Conservation (phyloP, 345 rosid species). For the Cardiospermum halicacabum region DNA sequence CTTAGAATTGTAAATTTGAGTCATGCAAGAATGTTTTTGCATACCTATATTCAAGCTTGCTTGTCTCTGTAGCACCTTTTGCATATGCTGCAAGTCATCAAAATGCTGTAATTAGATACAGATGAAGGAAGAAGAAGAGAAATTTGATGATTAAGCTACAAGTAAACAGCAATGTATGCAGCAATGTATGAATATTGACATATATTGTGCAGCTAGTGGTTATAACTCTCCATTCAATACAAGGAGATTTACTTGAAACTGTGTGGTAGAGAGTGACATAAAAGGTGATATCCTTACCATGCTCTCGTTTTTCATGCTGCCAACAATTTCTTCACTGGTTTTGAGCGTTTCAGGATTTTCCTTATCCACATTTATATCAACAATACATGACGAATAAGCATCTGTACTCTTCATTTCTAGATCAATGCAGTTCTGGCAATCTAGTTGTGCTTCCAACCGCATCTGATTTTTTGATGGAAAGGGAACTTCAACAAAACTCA, state of each 20-base stretch:
- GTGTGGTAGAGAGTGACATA: background rate
- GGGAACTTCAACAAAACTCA: conserved; percentile 67
- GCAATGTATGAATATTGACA: background rate
- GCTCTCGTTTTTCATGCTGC: conserved; percentile 45
- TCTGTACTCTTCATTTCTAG: conserved; percentile 52
- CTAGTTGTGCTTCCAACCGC: conserved; percentile 41
- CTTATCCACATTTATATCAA: conserved; percentile 61
- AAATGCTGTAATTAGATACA: conserved; percentile 8
- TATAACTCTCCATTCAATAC: background rate
- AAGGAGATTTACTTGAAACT: conserved; percentile 2
- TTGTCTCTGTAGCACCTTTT: conserved; percentile 77
- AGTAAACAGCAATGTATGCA: background rate
- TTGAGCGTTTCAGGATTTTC: conserved; percentile 37
- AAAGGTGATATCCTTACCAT: conserved; percentile 43
- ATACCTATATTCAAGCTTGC: conserved; percentile 65
- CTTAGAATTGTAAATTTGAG: conserved; percentile 24
- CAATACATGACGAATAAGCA: conserved; percentile 54
- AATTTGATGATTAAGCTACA: background rate
- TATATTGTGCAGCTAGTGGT: background rate
- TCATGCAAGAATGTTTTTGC: conserved; percentile 23
- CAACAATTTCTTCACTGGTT: conserved; percentile 38
- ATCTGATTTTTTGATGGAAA: conserved; percentile 41
- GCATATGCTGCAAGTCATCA: conserved; percentile 42
- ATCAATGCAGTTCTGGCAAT: conserved; percentile 56
- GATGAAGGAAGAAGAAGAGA: conserved; percentile 2